Percentiles rank a stretch among this genome's conserved stretches.
Conservation (phyloP, 345 rosid species). For the Xanthoceras sorbifolium region DNA sequence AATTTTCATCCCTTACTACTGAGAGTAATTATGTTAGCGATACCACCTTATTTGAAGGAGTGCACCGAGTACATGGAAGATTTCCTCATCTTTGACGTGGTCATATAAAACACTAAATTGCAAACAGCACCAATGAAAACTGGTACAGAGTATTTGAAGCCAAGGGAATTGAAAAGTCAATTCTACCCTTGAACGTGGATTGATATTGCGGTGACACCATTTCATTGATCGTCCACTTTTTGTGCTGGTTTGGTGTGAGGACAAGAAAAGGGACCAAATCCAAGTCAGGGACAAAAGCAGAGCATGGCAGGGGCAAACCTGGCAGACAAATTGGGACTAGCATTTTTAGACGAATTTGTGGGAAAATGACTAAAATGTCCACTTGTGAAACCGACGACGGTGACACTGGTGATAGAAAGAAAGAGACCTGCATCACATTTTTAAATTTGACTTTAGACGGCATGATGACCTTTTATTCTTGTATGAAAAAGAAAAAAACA, state of each 20-base stretch:
- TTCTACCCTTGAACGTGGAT: background rate
- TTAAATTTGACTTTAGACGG: background rate
- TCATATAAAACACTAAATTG: too few species aligned
- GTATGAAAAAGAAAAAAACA: background rate
- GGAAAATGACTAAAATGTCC: conserved; percentile 38
- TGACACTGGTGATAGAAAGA: too few species aligned
- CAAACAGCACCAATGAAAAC: too few species aligned
- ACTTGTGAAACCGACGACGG: background rate
- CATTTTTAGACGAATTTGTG: background rate
- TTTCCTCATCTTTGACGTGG: too few species aligned
- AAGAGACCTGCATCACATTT: background rate
- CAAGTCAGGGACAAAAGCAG: background rate
- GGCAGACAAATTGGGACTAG: conserved; percentile 17
- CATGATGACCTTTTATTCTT: background rate
- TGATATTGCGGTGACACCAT: background rate
- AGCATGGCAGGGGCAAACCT: background rate
- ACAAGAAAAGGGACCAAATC: background rate
- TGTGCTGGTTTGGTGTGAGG: background rate
- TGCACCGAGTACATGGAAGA: too few species aligned
- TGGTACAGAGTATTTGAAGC: too few species aligned
- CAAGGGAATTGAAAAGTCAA: background rate
- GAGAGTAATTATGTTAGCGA: too few species aligned
- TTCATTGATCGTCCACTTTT: conserved; percentile 11
- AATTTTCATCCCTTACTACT: too few species aligned
- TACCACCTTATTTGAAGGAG: too few species aligned